These are phyloP conservation scores for Diaporthe sp. DNA, from an alignment of 2,329 filamentous ascomycete genomes.

Conservation along the genomic window DNA sequence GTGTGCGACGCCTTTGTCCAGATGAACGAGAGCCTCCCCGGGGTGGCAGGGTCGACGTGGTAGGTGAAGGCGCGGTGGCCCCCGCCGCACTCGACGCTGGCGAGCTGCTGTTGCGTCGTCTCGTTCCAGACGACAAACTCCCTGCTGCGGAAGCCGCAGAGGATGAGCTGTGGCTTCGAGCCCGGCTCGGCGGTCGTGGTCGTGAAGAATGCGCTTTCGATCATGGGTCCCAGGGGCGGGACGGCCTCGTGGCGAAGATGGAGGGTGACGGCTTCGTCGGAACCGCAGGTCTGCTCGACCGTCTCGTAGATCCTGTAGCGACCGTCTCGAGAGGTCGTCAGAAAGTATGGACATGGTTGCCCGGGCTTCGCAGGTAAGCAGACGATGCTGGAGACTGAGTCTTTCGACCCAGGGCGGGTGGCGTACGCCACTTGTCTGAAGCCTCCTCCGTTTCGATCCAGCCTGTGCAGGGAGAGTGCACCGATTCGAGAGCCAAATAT, in stretches of 20 bases:
- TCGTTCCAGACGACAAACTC: slow-evolving; percentile 88
- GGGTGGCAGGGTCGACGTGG: slow-evolving; percentile 36
- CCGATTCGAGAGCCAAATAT: slow-evolving; percentile 69
- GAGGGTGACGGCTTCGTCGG: slow-evolving; percentile 46
- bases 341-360: slow-evolving; percentile 59
- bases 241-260: slow-evolving; percentile 74
- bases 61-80: slow-evolving; percentile 83
- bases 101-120: slow-evolving; percentile 75
- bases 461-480: slow-evolving; percentile 55
- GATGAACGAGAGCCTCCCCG: slow-evolving; percentile 64
- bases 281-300: slow-evolving; percentile 38
- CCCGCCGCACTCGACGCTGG: slow-evolving; percentile 84
- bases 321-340: slow-evolving; percentile 84
- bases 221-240: slow-evolving; percentile 79
- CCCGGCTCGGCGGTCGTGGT: slow-evolving; percentile 43
- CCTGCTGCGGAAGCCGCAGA: slow-evolving; percentile 86
- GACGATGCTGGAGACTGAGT: slow-evolving; percentile 78
- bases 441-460: slow-evolving; percentile 39
- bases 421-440: slow-evolving; percentile 50
- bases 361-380: slow-evolving; percentile 53
- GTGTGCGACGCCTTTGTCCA: slow-evolving; percentile 71
- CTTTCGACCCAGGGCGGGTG: slow-evolving; percentile 56
- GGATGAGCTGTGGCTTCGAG: slow-evolving; percentile 67
- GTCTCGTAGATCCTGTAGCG: slow-evolving; percentile 75
- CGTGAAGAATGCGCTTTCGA: slow-evolving; percentile 78